phyloP scores from a whole-genome alignment of 2,329 filamentous ascomycete species.

The Colletotrichum cereale region DNA sequence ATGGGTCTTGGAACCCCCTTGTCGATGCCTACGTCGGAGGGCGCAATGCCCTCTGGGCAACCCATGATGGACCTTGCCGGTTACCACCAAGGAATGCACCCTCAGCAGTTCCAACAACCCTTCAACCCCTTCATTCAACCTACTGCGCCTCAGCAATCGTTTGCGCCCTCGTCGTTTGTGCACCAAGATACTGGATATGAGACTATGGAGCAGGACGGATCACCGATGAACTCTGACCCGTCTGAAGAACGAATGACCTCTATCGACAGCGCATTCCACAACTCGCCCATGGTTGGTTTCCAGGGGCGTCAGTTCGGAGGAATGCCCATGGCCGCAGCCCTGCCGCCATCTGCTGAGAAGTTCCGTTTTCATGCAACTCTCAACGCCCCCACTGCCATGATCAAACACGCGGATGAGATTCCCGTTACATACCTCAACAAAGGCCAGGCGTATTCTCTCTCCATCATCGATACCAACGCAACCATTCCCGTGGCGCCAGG shows the following conservation, averaged over 20 bases:
- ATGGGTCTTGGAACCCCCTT: constrained; percentile 86
- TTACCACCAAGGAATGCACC: constrained; percentile 70
- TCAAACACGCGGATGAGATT: constrained; percentile 89
- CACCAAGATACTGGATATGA: constrained; percentile 86
- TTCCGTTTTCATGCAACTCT: constrained; percentile 93
- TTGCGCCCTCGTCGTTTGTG: constrained; percentile 83
- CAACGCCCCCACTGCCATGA: constrained; percentile 96
- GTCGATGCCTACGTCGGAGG: constrained; percentile 79
- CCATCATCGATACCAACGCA: constrained; percentile 82
- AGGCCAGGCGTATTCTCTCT: constrained; percentile 91
- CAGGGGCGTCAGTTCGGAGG: constrained; percentile 64
- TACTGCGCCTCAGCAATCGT: constrained; percentile 69
- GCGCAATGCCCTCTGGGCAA: constrained; percentile 70
- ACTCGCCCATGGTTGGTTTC: constrained; percentile 70
- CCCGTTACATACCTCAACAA: constrained; percentile 99
- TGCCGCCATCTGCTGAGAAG: constrained; percentile 72
- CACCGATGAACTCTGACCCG: constrained; percentile 71
- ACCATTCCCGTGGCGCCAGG: constrained; percentile 69
- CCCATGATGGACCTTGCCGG: constrained; percentile 74
- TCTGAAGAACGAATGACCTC: constrained; percentile 64
- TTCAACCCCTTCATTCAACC: constrained; percentile 79
- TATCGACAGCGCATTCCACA: constrained; percentile 72
- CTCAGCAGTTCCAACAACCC: constrained; percentile 72
- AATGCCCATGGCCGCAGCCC: constrained; percentile 58
- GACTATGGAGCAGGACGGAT: constrained; percentile 80